A percentile compares a stretch with the other conserved stretches of the same genome.
Conservation (phyloP, 345 rosid species). For the Eucalyptus paniculata region DNA sequence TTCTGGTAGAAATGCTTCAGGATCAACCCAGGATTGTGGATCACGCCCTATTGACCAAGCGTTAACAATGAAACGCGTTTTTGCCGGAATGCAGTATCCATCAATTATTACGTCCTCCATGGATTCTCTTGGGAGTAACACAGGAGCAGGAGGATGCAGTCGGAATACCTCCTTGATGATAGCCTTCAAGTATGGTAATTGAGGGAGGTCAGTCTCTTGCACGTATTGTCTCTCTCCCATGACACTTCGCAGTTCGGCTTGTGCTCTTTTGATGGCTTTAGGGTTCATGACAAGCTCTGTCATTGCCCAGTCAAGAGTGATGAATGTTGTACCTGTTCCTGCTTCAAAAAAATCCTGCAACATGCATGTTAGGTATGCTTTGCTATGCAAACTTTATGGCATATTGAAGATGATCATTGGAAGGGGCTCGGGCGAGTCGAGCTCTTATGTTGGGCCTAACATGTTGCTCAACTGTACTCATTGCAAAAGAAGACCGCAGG, state of each 20-base stretch:
- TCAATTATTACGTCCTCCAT: constrained; percentile 22
- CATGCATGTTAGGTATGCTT: not conserved
- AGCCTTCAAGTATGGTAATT: constrained; percentile 29
- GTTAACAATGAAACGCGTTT: constrained; percentile 20
- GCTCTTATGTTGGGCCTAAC: not conserved
- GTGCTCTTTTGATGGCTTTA: constrained; percentile 16
- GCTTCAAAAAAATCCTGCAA: constrained; percentile 30
- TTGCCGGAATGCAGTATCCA: constrained; percentile 27
- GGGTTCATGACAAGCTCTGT: constrained; percentile 32
- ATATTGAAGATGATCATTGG: not conserved
- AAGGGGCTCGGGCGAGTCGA: not conserved
- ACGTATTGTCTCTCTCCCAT: constrained; percentile 17
- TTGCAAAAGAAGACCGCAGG: not conserved
- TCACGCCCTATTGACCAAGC: constrained; percentile 33
- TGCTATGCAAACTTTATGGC: not conserved
- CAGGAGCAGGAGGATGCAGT: constrained; percentile 44
- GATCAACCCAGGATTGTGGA: constrained; percentile 20
- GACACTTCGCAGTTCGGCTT: constrained; percentile 15
- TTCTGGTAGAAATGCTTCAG: constrained; percentile 30
- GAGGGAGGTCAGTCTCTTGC: constrained; percentile 22
- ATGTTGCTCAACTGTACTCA: not conserved
- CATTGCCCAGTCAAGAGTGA: constrained; percentile 24
- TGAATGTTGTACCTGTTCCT: constrained; percentile 23
- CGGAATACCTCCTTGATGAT: constrained; percentile 42
- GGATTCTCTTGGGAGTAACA: constrained; percentile 47